Percentiles rank a stretch among this genome's conserved stretches.
These are phyloP conservation scores for Phytophthora cryptogea DNA, from an alignment of 352 stramenopile species.

Conservation along the genomic window DNA sequence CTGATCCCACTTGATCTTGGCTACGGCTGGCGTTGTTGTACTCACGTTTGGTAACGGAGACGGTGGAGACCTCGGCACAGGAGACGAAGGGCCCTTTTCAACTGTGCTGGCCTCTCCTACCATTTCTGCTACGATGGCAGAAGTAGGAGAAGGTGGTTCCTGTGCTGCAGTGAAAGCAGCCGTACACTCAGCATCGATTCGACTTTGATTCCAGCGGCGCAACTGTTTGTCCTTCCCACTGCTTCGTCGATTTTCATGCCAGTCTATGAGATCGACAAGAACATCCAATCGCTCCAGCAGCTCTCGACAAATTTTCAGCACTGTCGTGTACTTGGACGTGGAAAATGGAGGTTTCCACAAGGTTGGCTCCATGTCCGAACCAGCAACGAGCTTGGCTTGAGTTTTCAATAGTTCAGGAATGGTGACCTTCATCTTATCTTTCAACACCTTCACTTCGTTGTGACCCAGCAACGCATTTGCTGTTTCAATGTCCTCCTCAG, in stretches of 20 bases:
- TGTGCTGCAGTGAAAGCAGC: constrained; percentile 40
- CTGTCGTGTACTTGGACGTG: constrained; percentile 53
- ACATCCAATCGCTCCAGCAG: constrained; percentile 61
- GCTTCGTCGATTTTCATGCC: constrained; percentile 51
- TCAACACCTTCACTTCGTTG: constrained; percentile 43
- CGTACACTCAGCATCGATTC: constrained; percentile 39
- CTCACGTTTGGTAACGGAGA: constrained; percentile 31
- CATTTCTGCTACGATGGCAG: constrained; percentile 20
- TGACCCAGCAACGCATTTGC: constrained; percentile 35
- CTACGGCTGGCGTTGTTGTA: constrained; percentile 29
- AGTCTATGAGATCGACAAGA: constrained; percentile 68
- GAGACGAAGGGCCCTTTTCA: constrained; percentile 8
- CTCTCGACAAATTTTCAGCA: constrained; percentile 50
- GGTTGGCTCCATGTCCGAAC: constrained; percentile 52
- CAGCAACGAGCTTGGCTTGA: constrained; percentile 53
- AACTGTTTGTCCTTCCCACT: constrained; percentile 35
- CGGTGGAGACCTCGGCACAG: constrained; percentile 9
- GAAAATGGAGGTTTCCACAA: constrained; percentile 69
- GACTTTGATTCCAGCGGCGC: constrained; percentile 33
- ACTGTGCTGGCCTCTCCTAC: constrained; percentile 7
- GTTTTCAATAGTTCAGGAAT: constrained; percentile 48
- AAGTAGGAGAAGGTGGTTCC: constrained; percentile 30
- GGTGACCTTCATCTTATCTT: constrained; percentile 40
- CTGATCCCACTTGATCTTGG: constrained; percentile 45
- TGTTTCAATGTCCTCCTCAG: constrained; percentile 35